Conservation (phyloP, 805 yeast species). For the Lipomyces spencermartinsiae region DNA sequence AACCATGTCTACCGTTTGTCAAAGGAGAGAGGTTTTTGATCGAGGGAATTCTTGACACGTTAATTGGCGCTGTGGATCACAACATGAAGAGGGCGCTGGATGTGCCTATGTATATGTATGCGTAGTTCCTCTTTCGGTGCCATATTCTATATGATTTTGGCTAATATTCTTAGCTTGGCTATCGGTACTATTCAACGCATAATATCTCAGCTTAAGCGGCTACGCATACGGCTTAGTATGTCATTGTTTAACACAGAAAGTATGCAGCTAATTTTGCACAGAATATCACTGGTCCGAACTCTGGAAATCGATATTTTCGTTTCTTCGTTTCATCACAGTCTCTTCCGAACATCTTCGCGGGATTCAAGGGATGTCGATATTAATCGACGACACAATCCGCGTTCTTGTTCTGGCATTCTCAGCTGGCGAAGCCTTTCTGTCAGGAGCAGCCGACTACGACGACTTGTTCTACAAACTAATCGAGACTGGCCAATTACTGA, state of each 20-base stretch:
- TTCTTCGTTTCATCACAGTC: slow-evolving; percentile 41
- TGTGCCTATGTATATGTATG: slow-evolving; percentile 40
- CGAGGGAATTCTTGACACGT: slow-evolving; percentile 47
- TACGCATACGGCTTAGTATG: slow-evolving; percentile 24
- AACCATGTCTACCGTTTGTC: slow-evolving; percentile 42
- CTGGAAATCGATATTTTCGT: slow-evolving; percentile 46
- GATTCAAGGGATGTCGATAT: slow-evolving; percentile 22
- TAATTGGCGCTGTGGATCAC: slow-evolving; percentile 45
- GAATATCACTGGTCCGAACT: slow-evolving; percentile 50
- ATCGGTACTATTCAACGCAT: slow-evolving; percentile 30
- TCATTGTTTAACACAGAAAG: slow-evolving; percentile 13
- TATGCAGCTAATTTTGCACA: not conserved
- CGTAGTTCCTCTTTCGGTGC: not conserved
- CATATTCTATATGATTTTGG: not conserved
- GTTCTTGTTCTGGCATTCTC: slow-evolving; percentile 43
- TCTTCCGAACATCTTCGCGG: slow-evolving; percentile 15
- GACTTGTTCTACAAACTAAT: slow-evolving; percentile 46
- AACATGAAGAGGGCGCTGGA: slow-evolving; percentile 44
- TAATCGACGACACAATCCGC: slow-evolving; percentile 37
- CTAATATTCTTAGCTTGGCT: slow-evolving; percentile 14
- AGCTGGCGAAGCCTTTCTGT: slow-evolving; percentile 45
- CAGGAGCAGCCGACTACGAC: slow-evolving; percentile 44
- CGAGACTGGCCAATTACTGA: slow-evolving; percentile 41
- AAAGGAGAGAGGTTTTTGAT: slow-evolving; percentile 42
- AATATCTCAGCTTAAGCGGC: slow-evolving; percentile 33